Evolutionary conservation across 345 rosid genomes (phyloP).

Genomic region (Populus simonii): DNA sequence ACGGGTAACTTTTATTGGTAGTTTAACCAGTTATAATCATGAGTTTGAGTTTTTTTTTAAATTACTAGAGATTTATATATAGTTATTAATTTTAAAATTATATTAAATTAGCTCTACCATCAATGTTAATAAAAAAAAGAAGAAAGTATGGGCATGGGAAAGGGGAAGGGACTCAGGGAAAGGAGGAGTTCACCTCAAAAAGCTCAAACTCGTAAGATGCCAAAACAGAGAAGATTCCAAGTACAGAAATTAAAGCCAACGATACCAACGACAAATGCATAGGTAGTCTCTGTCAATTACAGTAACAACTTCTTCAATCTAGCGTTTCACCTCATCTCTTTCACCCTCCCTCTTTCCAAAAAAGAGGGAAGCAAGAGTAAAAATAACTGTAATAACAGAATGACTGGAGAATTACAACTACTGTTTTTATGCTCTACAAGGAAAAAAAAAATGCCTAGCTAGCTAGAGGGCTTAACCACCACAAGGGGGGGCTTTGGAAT

Average conservation of each 20-base stretch:
- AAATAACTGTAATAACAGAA: conserved; percentile 40
- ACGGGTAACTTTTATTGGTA: too few species aligned
- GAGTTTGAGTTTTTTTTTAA: too few species aligned
- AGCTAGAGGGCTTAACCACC: conserved; percentile 6
- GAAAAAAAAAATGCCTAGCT: neutral
- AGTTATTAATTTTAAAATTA: too few species aligned
- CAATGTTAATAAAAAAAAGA: too few species aligned
- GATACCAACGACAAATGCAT: conserved; percentile 11
- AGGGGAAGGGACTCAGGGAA: neutral
- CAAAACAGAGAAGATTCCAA: conserved; percentile 34
- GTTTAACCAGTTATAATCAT: too few species aligned
- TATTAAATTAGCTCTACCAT: too few species aligned
- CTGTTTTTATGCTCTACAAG: neutral
- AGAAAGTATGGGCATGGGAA: too few species aligned
- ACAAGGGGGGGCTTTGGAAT: conserved; percentile 20
- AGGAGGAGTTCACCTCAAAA: conserved; percentile 11
- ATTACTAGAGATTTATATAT: too few species aligned
- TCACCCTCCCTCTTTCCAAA: neutral
- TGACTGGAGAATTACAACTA: conserved; percentile 15
- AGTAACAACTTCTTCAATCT: neutral
- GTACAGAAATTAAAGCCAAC: conserved; percentile 13
- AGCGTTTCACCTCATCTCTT: neutral
- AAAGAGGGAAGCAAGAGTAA: conserved; percentile 9
- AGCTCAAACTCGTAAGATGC: conserved; percentile 17
- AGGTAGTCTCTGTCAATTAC: conserved; percentile 34